Percentiles rank a stretch among this genome's conserved stretches.
phyloP scores from a whole-genome alignment of 495 filamentous ascomycete species.

The Staphylotrichum tortipilum region DNA sequence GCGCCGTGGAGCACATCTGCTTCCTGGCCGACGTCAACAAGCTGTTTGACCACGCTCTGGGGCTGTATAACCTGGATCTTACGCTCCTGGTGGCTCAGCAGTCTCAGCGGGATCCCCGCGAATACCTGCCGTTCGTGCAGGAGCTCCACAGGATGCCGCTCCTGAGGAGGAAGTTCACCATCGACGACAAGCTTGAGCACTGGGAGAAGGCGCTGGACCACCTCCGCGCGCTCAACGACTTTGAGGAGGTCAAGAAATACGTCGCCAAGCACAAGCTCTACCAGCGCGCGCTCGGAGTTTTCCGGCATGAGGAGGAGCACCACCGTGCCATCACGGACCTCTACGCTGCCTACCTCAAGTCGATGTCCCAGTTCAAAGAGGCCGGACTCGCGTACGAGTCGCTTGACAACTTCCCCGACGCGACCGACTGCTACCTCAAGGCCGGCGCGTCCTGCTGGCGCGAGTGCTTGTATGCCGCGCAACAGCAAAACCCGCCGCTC shows the following conservation, averaged over 20 bases:
- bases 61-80: constrained; percentile 84
- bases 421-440: constrained; percentile 68
- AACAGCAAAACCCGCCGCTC: constrained; percentile 48
- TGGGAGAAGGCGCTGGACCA: constrained; percentile 67
- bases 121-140: constrained; percentile 92
- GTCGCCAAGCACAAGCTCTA: constrained; percentile 72
- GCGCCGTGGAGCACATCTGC: constrained; percentile 90
- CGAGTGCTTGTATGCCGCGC: constrained; percentile 74
- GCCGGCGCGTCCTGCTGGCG: constrained; percentile 71
- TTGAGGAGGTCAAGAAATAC: constrained; percentile 71
- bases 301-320: constrained; percentile 62
- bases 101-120: constrained; percentile 88
- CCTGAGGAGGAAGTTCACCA: constrained; percentile 64
- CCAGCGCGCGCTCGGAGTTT: constrained; percentile 65
- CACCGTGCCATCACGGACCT: constrained; percentile 54
- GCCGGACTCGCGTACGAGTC: constrained; percentile 85
- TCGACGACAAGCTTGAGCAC: constrained; percentile 78
- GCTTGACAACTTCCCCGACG: constrained; percentile 59
- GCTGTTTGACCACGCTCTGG: constrained; percentile 85
- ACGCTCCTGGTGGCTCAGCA: constrained; percentile 87
- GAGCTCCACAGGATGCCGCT: constrained; percentile 64
- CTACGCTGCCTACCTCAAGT: constrained; percentile 70
- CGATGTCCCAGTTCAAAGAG: constrained; percentile 66
- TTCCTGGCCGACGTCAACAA: constrained; percentile 89
- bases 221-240: constrained; percentile 54